phyloP scores from a whole-genome alignment of 2,329 filamentous ascomycete species.

The Ophiocordyceps robertsii region DNA sequence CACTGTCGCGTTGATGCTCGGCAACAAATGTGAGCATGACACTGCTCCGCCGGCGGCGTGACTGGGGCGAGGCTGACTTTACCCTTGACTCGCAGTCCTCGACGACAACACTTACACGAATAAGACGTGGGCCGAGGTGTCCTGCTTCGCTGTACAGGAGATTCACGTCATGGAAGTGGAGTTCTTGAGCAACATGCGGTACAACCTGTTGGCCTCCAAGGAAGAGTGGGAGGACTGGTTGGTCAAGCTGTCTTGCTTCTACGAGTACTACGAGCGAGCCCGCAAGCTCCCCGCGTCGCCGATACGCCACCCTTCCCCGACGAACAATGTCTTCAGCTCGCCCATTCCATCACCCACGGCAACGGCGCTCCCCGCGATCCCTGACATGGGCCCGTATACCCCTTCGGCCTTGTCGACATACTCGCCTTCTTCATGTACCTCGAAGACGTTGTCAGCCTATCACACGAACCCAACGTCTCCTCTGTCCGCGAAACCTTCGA shows the following conservation, averaged over 20 bases:
- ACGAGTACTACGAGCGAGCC: slow-evolving; percentile 67
- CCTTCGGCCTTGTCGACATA: slow-evolving; percentile 19
- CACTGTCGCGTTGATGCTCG: slow-evolving; percentile 92
- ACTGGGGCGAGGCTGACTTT: slow-evolving; percentile 7
- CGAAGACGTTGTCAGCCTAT: slow-evolving; percentile 25
- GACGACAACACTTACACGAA: slow-evolving; percentile 99
- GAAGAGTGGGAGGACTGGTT: slow-evolving; percentile 84
- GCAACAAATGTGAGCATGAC: slow-evolving; percentile 70
- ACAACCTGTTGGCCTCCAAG: slow-evolving; percentile 77
- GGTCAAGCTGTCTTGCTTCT: slow-evolving; percentile 66
- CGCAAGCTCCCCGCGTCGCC: slow-evolving; percentile 29
- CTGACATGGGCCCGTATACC: slow-evolving; percentile 18
- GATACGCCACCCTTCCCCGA: slow-evolving; percentile 26
- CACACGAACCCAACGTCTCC: slow-evolving; percentile 31
- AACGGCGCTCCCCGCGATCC: slow-evolving; percentile 14
- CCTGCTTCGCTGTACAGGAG: slow-evolving; percentile 81
- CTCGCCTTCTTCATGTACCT: slow-evolving; percentile 25
- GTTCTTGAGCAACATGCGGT: slow-evolving; percentile 96
- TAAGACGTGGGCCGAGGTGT: slow-evolving; percentile 98
- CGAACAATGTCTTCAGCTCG: slow-evolving; percentile 24
- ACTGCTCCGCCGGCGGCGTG: too few relatives aligned
- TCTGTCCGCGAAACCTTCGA: slow-evolving; percentile 30
- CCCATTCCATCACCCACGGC: slow-evolving; percentile 37
- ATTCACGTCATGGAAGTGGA: slow-evolving; percentile 99
- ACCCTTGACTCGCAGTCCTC: slow-evolving; percentile 42